phyloP scores from a whole-genome alignment of 2,329 filamentous ascomycete genomes.

The Colletotrichum sojae region DNA sequence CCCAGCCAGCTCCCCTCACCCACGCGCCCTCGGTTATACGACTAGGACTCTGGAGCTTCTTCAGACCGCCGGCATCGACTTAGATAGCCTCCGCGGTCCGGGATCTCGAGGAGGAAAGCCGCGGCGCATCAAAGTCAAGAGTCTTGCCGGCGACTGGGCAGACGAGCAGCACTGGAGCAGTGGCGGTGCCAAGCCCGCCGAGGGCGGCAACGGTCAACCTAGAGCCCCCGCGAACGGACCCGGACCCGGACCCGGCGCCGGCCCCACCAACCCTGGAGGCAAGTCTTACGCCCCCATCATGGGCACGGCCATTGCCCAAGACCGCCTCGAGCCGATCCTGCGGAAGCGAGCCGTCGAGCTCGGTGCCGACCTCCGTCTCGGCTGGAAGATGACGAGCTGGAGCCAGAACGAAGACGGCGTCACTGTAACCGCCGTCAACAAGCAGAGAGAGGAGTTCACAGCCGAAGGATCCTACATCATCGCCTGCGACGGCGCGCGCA shows the following conservation, averaged over 20 bases:
- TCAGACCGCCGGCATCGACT: constrained; percentile 46
- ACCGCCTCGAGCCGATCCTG: constrained; percentile 57
- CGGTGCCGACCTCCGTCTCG: constrained; percentile 53
- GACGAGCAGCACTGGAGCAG: constrained; percentile 43
- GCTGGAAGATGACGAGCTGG: constrained; percentile 48
- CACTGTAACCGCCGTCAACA: constrained; percentile 1
- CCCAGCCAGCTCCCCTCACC: constrained; percentile 51
- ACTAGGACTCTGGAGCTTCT: constrained; percentile 55
- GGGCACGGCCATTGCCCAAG: constrained; percentile 53
- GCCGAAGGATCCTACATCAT: constrained; percentile 54
- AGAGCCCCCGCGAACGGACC: not conserved
- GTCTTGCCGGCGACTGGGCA: constrained; percentile 44
- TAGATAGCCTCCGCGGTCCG: not conserved
- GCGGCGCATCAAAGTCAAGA: constrained; percentile 44
- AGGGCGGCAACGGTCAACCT: not conserved
- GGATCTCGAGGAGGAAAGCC: constrained; percentile 42
- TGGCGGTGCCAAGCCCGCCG: constrained; percentile 28
- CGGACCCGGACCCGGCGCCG: not conserved
- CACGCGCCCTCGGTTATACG: constrained; percentile 54
- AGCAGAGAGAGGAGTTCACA: constrained; percentile 31
- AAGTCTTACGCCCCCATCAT: constrained; percentile 39
- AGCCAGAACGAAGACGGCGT: constrained; percentile 41
- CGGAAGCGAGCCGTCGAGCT: constrained; percentile 48
- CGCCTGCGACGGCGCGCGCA: constrained; percentile 54
- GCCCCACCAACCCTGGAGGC: not conserved